These are phyloP conservation scores for Alternaria ventricosa DNA, from an alignment of 2,329 filamentous ascomycete species.

Conservation along the genomic window DNA sequence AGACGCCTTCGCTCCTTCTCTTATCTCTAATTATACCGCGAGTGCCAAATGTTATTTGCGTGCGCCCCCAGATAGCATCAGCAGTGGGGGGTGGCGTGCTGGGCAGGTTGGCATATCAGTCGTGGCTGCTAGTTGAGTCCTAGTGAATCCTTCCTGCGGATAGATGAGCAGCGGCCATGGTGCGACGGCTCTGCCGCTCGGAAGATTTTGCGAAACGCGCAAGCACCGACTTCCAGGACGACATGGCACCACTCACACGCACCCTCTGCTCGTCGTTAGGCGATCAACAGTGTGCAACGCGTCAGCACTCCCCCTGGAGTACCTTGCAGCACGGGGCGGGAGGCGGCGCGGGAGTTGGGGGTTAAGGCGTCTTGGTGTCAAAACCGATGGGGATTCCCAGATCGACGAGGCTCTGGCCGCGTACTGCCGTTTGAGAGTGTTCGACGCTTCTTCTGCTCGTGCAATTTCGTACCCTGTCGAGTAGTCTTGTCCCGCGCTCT, in stretches of 20 bases:
- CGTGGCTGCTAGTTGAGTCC: not conserved
- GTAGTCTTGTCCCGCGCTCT: not conserved
- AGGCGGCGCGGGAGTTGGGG: constrained; percentile 6
- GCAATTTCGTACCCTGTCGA: constrained; percentile 16
- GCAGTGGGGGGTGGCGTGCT: not conserved
- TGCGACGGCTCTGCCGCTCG: constrained; percentile 17
- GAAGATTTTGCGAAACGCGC: constrained; percentile 19
- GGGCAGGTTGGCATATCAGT: not conserved
- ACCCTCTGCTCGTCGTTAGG: constrained; percentile 1
- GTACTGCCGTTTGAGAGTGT: constrained; percentile 12
- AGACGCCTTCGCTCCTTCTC: not conserved
- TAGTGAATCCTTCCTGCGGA: not conserved
- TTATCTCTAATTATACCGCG: constrained; percentile 10
- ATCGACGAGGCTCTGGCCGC: constrained; percentile 12
- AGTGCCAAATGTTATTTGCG: not conserved
- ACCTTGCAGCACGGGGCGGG: constrained; percentile 9
- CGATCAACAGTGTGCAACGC: constrained; percentile 13
- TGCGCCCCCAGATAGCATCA: not conserved
- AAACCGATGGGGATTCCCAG: constrained; percentile 11
- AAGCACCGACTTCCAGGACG: not conserved
- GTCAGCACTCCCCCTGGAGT: constrained; percentile 6
- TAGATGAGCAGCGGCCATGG: constrained; percentile 17
- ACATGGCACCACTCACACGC: constrained; percentile 2
- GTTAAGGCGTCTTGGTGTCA: constrained; percentile 3
- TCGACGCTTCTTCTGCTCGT: constrained; percentile 8